Evolutionary conservation across 2,329 filamentous ascomycete species (phyloP), one percentile per base, ranked within the genome.

Genomic region (Bertia moriformis): DNA sequence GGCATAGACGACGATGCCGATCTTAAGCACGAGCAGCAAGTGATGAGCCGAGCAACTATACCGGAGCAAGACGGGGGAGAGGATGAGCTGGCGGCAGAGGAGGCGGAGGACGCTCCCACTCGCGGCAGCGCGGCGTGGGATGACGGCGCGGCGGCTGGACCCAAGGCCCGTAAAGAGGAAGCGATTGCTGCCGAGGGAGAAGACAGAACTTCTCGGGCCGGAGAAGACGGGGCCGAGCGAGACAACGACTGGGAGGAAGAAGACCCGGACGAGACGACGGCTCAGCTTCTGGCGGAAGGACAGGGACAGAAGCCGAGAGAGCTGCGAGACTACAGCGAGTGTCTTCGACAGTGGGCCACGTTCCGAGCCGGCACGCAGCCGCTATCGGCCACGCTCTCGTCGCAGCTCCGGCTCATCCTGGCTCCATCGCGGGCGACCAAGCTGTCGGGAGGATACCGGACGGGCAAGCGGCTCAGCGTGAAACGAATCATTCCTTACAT

Each of bases 401-500:
- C 94, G 46, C 91, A 96, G 53, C 78, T 99, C 15, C 86, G 91
- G 18, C 76, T 99, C 14, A 96, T 99, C 50, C 78, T 99, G 29
- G 85, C 85, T 0, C 91, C 93, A 0, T 96, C 89, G 0, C 79
- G 93, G 39, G 88, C 89, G 1, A 96, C 91, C 29, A 98, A 96
- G 54, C 83, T 98, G 44, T 88, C 89, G 2, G 91, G 91, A 32
- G 87, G 93, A 48, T 96, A 93, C 71, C 84, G 91, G 48, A 98
- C 91, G 0, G 91, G 91, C 45, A 98, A 99, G 59, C 82, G 91
- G 0, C 84, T 99, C 50, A 96, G 96, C 61, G 94, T 99, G 66
- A 96, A 96, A 62, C 86, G 89, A 49, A 98, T 99, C 61, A 98
- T 99, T 51, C 91, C 93, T 0, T 99, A 98, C 63, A 96, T 99